A percentile compares a stretch with the other conserved stretches of the same genome.
These are phyloP conservation scores for Colletotrichum siamense DNA, from an alignment of 2,329 filamentous ascomycete species.

Conservation along the genomic window DNA sequence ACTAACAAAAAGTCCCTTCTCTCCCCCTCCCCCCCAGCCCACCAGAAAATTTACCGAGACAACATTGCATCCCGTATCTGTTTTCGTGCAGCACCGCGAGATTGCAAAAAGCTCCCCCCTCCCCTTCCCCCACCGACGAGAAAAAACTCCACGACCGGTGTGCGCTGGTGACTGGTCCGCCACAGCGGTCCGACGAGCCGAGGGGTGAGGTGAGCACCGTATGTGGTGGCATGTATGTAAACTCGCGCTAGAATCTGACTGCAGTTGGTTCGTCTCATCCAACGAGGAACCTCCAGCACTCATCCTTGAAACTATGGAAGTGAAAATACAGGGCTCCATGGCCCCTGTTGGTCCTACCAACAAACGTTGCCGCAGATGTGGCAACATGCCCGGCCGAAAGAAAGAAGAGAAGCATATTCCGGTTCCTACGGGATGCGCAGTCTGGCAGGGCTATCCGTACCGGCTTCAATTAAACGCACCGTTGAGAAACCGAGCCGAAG, in stretches of 20 bases:
- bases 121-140: neutral
- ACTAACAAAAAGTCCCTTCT: neutral
- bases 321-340: neutral
- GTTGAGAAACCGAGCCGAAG: constrained; percentile 11
- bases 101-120: neutral
- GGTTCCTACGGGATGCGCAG: neutral
- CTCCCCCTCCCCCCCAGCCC: neutral
- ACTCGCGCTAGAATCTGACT: neutral
- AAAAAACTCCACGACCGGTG: neutral
- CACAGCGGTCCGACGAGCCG: constrained; percentile 1
- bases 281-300: neutral
- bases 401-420: neutral
- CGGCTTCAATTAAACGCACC: neutral
- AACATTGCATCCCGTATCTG: constrained; percentile 6
- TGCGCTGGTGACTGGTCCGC: neutral
- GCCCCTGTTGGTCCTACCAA: neutral
- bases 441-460: neutral
- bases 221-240: neutral
- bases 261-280: neutral
- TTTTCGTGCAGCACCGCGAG: constrained; percentile 1
- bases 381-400: neutral
- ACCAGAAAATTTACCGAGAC: neutral
- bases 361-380: neutral
- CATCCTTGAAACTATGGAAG: neutral
- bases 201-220: neutral